Evolutionary conservation across 176 grass and related monocot species (phyloP), one percentile per base, ranked within the genome.

Genomic region (Echinochloa phyllopogon): DNA sequence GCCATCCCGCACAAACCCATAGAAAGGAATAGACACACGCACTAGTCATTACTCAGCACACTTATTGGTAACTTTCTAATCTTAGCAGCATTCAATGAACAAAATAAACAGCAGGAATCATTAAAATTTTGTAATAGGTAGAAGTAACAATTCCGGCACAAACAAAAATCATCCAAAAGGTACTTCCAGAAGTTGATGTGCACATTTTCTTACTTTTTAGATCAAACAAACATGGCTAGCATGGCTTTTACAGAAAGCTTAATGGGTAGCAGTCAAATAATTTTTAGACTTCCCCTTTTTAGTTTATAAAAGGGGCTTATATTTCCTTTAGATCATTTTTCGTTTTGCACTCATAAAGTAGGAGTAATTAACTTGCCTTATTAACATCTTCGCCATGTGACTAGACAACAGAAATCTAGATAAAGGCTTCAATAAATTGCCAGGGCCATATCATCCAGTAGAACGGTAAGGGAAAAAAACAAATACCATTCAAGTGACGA

Each of bases 1-100:
- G 87, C 72, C 87, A 93, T 87, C 72, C 39, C 87, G 84, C 66
- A 93, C 81, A 87, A 89, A 90, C 91, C 85, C 91, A 90, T 79
- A 87, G 37, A 89, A 77, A 85, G 66, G 62, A 78, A 93, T 68
- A 90, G 75, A 84, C 76, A 81, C 87, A 87, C 70, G 50, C 77
- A 80, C 81, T 62, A 59, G 84, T 91, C 72, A 92, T 92, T 88
- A 88, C 86, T 85, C 59, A 24, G 85, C 50, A 91, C 65, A 80
- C 62, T 37, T n/a, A 79, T 10, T 87, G 62, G 38, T 76, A 91
- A 49, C 23, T 81, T 52, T 57, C 64, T 74, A 90, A 83, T 79
- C 17, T 79, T 43, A 88, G 62, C 2, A 71, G 58, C 18, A 82
- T 76, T 29, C 45, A 45, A 82, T 72, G 17, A 77, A 36, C 52